Percentiles rank a stretch among this genome's conserved stretches.
phyloP scores from a whole-genome alignment of 805 yeast species.

The Priceomyces fermenticarens region DNA sequence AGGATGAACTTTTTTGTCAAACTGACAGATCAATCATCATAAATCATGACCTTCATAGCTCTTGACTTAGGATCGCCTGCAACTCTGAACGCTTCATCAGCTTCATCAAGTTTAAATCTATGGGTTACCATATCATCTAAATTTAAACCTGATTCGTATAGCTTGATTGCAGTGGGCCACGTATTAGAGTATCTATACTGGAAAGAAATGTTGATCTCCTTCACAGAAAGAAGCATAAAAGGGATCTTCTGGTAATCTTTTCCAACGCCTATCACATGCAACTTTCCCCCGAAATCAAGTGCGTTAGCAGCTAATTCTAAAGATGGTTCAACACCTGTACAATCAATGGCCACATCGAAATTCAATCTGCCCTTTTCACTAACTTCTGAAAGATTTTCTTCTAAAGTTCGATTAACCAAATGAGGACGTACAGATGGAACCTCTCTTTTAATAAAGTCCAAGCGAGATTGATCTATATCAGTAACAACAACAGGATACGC shows the following conservation, averaged over 20 bases:
- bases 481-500: constrained; percentile 18
- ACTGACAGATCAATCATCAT: constrained; percentile 1
- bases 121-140: constrained; percentile 8
- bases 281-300: constrained; percentile 16
- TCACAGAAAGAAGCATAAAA: constrained; percentile 12
- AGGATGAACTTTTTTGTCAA: neutral
- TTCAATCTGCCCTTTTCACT: constrained; percentile 11
- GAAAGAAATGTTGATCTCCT: constrained; percentile 18
- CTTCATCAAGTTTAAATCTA: constrained; percentile 6
- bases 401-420: constrained; percentile 36
- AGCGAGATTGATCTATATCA: constrained; percentile 21
- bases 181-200: constrained; percentile 17
- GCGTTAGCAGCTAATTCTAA: constrained; percentile 14
- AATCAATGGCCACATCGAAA: constrained; percentile 27
- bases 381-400: constrained; percentile 39
- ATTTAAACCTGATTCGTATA: constrained; percentile 8
- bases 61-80: constrained; percentile 7
- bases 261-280: constrained; percentile 8
- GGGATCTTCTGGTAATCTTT: constrained; percentile 16
- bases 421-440: constrained; percentile 41
- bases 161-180: constrained; percentile 17
- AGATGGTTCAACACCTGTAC: constrained; percentile 20
- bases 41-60: constrained; percentile 9
- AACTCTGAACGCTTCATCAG: constrained; percentile 8
- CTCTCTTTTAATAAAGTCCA: constrained; percentile 17